Conservation (phyloP, 2,329 filamentous ascomycete species). For the Ceratocystis huliohia region DNA sequence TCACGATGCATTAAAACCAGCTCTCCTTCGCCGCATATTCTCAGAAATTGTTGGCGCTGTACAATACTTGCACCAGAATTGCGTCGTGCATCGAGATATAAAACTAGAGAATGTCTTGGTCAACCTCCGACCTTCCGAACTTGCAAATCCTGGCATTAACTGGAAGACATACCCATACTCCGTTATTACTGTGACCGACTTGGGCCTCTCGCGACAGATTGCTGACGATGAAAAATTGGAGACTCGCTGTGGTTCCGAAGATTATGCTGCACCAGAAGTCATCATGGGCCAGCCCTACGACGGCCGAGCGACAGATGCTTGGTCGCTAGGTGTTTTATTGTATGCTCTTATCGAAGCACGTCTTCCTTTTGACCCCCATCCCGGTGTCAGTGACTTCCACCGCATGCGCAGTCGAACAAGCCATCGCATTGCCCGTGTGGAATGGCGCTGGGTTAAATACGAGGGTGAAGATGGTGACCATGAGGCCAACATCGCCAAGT, state of each 20-base stretch:
- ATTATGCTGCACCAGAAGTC: constrained; percentile 93
- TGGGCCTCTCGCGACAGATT: constrained; percentile 78
- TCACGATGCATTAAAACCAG: constrained; percentile 51
- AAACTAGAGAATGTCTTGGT: constrained; percentile 95
- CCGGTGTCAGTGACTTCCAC: constrained; percentile 62
- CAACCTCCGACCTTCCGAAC: constrained; percentile 58
- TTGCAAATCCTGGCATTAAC: constrained; percentile 49
- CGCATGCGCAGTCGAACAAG: constrained; percentile 70
- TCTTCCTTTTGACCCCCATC: constrained; percentile 81
- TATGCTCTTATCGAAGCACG: constrained; percentile 91
- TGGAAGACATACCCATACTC: constrained; percentile 69
- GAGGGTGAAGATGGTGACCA: constrained; percentile 78
- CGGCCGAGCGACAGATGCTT: constrained; percentile 80
- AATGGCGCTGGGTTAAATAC: constrained; percentile 89
- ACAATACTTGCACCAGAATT: constrained; percentile 68
- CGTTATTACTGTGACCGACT: constrained; percentile 77
- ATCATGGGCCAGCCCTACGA: constrained; percentile 93
- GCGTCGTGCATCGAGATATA: constrained; percentile 91
- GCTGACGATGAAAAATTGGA: constrained; percentile 78
- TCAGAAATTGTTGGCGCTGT: constrained; percentile 78
- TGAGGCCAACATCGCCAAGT: constrained; percentile 51
- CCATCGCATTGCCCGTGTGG: constrained; percentile 87
- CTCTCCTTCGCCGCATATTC: constrained; percentile 72
- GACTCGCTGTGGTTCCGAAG: constrained; percentile 88
- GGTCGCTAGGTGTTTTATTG: constrained; percentile 85